phyloP scores from a whole-genome alignment of 2,329 filamentous ascomycete genomes.

The Colletotrichum cuscutae region DNA sequence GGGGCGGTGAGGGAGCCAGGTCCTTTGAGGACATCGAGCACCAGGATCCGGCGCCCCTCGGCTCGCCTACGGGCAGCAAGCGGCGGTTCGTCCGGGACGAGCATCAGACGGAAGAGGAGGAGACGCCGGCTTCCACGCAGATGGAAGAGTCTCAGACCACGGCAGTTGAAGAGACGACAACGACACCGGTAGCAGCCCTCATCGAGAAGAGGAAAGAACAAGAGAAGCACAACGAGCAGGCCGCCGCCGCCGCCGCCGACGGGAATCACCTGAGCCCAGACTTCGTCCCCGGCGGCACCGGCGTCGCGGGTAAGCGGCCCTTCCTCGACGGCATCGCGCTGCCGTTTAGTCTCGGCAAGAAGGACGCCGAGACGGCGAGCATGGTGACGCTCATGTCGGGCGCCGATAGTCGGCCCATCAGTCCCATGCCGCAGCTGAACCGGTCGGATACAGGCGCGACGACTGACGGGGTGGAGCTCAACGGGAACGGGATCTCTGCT shows the following conservation, averaged over 20 bases:
- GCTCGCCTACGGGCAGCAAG: constrained; percentile 52
- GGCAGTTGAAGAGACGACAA: constrained; percentile 51
- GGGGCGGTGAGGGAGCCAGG: constrained; percentile 54
- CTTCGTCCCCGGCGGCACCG: constrained; percentile 55
- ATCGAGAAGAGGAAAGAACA: constrained; percentile 53
- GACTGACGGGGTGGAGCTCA: neutral
- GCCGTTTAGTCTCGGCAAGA: constrained; percentile 74
- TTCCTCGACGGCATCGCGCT: constrained; percentile 76
- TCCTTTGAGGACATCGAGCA: constrained; percentile 52
- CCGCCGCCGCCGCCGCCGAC: constrained; percentile 44
- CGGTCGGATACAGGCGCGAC: neutral
- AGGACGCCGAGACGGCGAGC: constrained; percentile 72
- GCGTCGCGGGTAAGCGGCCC: constrained; percentile 69
- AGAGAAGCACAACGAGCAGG: constrained; percentile 39
- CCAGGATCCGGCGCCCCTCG: constrained; percentile 46
- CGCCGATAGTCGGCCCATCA: constrained; percentile 47
- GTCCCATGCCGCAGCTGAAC: constrained; percentile 36
- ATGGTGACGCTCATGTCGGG: constrained; percentile 73
- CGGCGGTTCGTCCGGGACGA: constrained; percentile 61
- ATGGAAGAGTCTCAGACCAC: constrained; percentile 32
- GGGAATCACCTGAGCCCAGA: constrained; percentile 56
- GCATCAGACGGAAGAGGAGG: constrained; percentile 53
- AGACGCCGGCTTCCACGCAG: constrained; percentile 31
- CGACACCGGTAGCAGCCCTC: constrained; percentile 55
- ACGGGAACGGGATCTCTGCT: neutral